Evolutionary conservation across 75 land plant genomes (phyloP).

Genomic region (Chamaecyparis obtusa): DNA sequence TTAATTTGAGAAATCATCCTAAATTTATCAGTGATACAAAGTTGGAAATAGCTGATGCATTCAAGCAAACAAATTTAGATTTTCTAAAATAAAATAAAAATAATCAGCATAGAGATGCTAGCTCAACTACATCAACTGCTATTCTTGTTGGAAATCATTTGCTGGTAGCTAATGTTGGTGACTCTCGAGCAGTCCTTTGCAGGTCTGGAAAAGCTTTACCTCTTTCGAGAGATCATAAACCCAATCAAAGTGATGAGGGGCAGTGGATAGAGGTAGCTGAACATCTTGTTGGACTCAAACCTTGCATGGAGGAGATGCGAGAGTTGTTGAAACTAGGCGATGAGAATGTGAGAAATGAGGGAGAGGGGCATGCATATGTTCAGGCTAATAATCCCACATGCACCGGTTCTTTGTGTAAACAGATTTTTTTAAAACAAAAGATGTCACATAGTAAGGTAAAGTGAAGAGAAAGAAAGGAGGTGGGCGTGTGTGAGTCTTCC

Average conservation of each 20-base stretch:
- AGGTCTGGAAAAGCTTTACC: slow-evolving; percentile 79
- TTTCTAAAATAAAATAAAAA: slow-evolving; percentile 83
- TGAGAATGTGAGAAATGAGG: no score
- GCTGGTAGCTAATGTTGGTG: slow-evolving; percentile 94
- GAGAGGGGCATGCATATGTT: no score
- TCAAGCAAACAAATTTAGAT: slow-evolving; percentile 82
- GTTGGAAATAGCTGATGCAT: slow-evolving; percentile 88
- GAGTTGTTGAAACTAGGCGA: no score
- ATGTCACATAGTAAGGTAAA: no score
- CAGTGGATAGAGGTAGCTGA: slow-evolving; percentile 83
- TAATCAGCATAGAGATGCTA: slow-evolving; percentile 85
- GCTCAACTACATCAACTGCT: slow-evolving; percentile 97
- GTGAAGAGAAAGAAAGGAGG: no score
- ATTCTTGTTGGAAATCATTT: slow-evolving; percentile 84
- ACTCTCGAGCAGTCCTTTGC: slow-evolving; percentile 90
- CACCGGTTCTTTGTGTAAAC: no score
- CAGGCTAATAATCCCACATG: no score
- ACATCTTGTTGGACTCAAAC: no score
- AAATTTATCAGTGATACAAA: slow-evolving; percentile 75
- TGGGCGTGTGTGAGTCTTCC: no score
- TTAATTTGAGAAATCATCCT: slow-evolving; percentile 72
- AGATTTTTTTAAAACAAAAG: no score
- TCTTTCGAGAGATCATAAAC: slow-evolving; percentile 82
- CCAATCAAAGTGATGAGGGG: slow-evolving; percentile 74
- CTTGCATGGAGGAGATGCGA: no score